A percentile compares a stretch with the other conserved stretches of the same genome.
Evolutionary conservation across 2,329 filamentous ascomycete species (phyloP).

Genomic region (Curvularia sp.): DNA sequence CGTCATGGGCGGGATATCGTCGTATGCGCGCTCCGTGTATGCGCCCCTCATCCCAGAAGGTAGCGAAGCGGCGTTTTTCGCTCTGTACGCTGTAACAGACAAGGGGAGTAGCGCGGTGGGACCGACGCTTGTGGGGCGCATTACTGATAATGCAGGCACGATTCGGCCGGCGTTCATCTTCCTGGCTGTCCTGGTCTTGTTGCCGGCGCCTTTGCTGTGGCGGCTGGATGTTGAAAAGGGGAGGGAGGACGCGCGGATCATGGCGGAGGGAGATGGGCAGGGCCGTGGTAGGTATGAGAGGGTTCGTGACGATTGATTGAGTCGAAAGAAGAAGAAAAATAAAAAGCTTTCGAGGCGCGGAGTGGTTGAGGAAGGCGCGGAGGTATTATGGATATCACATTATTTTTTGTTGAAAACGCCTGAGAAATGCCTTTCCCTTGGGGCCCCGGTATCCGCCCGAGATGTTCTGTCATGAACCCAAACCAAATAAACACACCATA

Average conservation of each 20-base stretch:
- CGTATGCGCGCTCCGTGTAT: constrained; percentile 88
- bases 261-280: constrained; percentile 30
- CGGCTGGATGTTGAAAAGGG: constrained; percentile 75
- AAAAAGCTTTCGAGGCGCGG: background rate
- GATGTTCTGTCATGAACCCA: background rate
- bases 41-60: constrained; percentile 90
- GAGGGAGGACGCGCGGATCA: constrained; percentile 42
- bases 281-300: constrained; percentile 29
- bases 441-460: background rate
- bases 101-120: constrained; percentile 93
- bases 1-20: constrained; percentile 84
- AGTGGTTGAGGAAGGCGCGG: background rate
- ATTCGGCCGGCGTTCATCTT: constrained; percentile 77
- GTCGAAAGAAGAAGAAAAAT: background rate
- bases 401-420: constrained; percentile 7
- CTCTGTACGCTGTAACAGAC: constrained; percentile 92
- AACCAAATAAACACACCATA: background rate
- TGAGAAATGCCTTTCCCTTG: constrained; percentile 7
- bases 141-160: constrained; percentile 70
- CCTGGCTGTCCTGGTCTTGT: constrained; percentile 75
- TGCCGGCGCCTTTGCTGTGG: constrained; percentile 81
- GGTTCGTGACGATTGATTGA: constrained; percentile 19
- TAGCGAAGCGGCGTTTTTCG: constrained; percentile 91
- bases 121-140: constrained; percentile 84
- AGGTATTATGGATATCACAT: constrained; percentile 6